A percentile compares a stretch with the other conserved stretches of the same genome.
These are phyloP conservation scores for Pythium biforme DNA, from an alignment of 352 stramenopile genomes.

Conservation along the genomic window DNA sequence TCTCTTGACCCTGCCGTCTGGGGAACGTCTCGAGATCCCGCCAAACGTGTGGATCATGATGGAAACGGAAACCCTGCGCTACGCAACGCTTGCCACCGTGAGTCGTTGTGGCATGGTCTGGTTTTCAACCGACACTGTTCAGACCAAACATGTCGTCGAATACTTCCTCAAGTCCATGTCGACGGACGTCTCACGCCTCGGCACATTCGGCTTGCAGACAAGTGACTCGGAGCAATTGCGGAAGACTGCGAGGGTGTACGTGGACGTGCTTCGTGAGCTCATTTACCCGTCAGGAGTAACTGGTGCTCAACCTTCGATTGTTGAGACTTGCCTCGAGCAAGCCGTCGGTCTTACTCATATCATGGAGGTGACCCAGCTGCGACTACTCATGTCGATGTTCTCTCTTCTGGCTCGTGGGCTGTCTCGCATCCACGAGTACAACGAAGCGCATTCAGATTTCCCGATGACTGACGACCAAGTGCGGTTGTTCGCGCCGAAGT, in stretches of 20 bases:
- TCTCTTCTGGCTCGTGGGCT: conserved; percentile 95
- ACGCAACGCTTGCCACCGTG: conserved; percentile 99
- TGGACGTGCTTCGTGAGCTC: conserved; percentile 54
- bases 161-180: conserved; percentile 78
- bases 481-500: conserved; percentile 94
- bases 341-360: conserved; percentile 92
- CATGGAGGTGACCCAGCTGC: conserved; percentile 94
- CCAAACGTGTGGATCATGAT: conserved; percentile 99
- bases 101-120: conserved; percentile 99
- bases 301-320: conserved; percentile 62
- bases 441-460: conserved; percentile 98
- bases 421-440: conserved; percentile 96
- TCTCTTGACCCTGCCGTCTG: conserved; percentile 97
- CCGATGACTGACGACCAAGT: conserved; percentile 97
- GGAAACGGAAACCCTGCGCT: conserved; percentile 98
- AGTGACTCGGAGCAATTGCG: conserved; percentile 63
- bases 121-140: conserved; percentile 97
- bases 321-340: conserved; percentile 93
- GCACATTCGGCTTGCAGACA: conserved; percentile 65
- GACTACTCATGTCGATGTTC: conserved; percentile 96
- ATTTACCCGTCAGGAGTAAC: conserved; percentile 42
- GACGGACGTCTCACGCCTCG: conserved; percentile 57
- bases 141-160: conserved; percentile 90
- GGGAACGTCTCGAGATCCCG: conserved; percentile 97
- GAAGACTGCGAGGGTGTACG: conserved; percentile 67